Base-by-base conservation (phyloP, 805 yeast genomes). In the Wickerhamiella hasegawae region DNA sequence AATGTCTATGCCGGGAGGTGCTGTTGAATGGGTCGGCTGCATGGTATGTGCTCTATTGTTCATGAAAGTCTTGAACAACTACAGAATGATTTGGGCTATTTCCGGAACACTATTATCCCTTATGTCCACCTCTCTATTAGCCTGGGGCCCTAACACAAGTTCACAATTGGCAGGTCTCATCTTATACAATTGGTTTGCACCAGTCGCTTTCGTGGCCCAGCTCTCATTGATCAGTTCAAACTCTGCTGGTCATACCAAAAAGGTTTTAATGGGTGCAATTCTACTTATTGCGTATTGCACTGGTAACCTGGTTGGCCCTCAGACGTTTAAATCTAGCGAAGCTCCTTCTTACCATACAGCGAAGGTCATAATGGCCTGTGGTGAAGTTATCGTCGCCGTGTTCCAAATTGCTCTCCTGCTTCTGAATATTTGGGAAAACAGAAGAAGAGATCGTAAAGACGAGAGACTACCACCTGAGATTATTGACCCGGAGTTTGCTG, bases 221-320 rank as follows among this genome's bases (percentile, higher is more conserved):
- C 16, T 35, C 11, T 43, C 42, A 21, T 30, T 18, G 32, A 35
- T 31, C 18, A 54, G 59, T 20, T 58, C 69, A 3, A 66, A 78
- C 51, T 66, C 74, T 24, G 73, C 84, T 1, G 90, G 90, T 10
- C 69, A 71, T 42, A 76, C 85, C n/a, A 80, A 80, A 54, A 73
- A 76, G 45, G 62, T 73, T 44, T 64, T 71, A 4, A 64, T 71
- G 19, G 69, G 71, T 35, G 75, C 76, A 4, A 52, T 73, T 24
- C 66, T 66, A 32, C 62, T 78, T 53, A 63, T 77, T 39, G 76
- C 72, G 4, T 79, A 75, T 50, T 71, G 80, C 28, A 67, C 71
- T 31, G 80, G 82, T 12, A 73, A 76, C 51, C 59, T 77, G 27
- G 66, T 75, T 38, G 87, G 85, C 2, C 84, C 90, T 4, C 83